phyloP scores from a whole-genome alignment of 2,329 filamentous ascomycete genomes.

The Botrytis hyacinthi region DNA sequence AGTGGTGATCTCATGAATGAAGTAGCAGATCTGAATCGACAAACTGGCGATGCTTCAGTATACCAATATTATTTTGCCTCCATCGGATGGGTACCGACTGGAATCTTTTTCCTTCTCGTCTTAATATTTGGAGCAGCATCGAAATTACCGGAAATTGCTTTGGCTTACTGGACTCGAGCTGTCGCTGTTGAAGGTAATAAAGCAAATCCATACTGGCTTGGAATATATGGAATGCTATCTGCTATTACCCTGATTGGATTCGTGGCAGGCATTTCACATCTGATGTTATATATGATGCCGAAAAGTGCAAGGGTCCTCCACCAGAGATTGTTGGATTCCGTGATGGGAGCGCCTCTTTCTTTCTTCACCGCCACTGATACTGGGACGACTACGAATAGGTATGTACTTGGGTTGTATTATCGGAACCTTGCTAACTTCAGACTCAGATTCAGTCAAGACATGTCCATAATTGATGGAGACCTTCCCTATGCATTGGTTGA shows the following conservation, averaged over 20 bases:
- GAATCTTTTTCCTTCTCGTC: constrained; percentile 19
- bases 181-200: constrained; percentile 14
- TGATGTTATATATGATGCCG: constrained; percentile 53
- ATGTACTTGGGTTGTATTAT: background rate
- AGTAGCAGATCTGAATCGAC: constrained; percentile 1
- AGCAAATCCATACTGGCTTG: constrained; percentile 16
- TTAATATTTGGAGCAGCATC: constrained; percentile 21
- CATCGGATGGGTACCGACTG: constrained; percentile 27
- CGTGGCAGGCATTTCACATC: constrained; percentile 29
- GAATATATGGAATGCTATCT: constrained; percentile 14
- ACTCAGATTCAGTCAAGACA: constrained; percentile 30
- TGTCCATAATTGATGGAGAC: constrained; percentile 33
- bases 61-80: constrained; percentile 36
- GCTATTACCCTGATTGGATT: constrained; percentile 15
- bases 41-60: constrained; percentile 32
- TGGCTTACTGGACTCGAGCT: constrained; percentile 24
- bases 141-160: constrained; percentile 28
- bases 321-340: constrained; percentile 47
- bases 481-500: constrained; percentile 29
- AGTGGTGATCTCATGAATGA: constrained; percentile 5
- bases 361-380: constrained; percentile 32
- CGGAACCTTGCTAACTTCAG: background rate
- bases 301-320: constrained; percentile 51
- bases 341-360: constrained; percentile 43
- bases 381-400: constrained; percentile 30